These are phyloP conservation scores for Gomphus sp. DNA, from an alignment of 1,284 basidiomycete genomes.

Conservation along the genomic window DNA sequence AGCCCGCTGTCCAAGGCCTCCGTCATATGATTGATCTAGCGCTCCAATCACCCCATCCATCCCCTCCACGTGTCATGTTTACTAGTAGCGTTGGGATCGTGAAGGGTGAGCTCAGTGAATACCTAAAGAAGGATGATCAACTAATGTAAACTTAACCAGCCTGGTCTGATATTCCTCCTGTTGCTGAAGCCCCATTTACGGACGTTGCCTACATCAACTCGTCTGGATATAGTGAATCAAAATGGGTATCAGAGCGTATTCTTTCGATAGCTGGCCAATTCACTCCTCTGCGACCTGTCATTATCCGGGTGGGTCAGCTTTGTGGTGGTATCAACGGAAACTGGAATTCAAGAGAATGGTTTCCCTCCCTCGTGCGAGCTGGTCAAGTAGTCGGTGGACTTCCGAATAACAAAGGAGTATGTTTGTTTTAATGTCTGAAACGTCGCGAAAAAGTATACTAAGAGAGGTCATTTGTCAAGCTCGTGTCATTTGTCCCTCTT, in stretches of 20 bases:
- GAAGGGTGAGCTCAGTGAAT: conserved; percentile 19
- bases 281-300: conserved; percentile 18
- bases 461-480: neutral
- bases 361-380: conserved; percentile 22
- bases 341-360: conserved; percentile 28
- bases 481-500: conserved; percentile 4
- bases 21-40: conserved; percentile 21
- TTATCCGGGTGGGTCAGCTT: conserved; percentile 32
- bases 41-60: conserved; percentile 8
- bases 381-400: conserved; percentile 18
- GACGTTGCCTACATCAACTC: too few relatives aligned
- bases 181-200: too few relatives aligned
- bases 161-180: too few relatives aligned
- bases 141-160: conserved; percentile 35
- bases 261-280: conserved; percentile 18
- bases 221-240: too few relatives aligned
- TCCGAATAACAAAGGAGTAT: conserved; percentile 19
- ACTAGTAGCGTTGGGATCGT: conserved; percentile 26
- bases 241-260: too few relatives aligned
- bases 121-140: too few relatives aligned
- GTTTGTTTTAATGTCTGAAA: neutral
- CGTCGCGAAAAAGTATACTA: too few relatives aligned
- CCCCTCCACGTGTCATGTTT: conserved; percentile 24
- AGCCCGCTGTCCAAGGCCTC: conserved; percentile 27
- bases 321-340: conserved; percentile 22